Evolutionary conservation across 495 filamentous ascomycete species (phyloP).

Genomic region (Lophiostoma macrostomum): DNA sequence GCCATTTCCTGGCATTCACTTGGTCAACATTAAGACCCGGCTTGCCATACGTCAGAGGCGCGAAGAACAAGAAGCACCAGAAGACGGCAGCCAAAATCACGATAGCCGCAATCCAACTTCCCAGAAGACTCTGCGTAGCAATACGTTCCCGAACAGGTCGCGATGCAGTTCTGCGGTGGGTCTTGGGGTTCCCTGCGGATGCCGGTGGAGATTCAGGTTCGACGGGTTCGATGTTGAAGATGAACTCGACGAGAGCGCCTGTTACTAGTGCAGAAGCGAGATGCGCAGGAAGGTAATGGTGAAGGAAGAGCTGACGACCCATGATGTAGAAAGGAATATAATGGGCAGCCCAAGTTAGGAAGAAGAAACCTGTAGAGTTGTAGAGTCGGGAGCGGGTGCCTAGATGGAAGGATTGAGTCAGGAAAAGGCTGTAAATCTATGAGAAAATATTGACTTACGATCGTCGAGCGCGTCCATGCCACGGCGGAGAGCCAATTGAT

Average conservation of each 20-base stretch:
- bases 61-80: slow-evolving; percentile 86
- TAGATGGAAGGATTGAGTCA: slow-evolving; percentile 29
- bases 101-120: slow-evolving; percentile 70
- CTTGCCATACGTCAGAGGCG: slow-evolving; percentile 90
- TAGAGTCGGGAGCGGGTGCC: slow-evolving; percentile 91
- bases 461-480: slow-evolving; percentile 91
- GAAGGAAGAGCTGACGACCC: slow-evolving; percentile 72
- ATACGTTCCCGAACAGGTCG: slow-evolving; percentile 77
- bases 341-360: slow-evolving; percentile 78
- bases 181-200: slow-evolving; percentile 47
- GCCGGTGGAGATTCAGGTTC: slow-evolving; percentile 45
- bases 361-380: slow-evolving; percentile 98
- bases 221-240: slow-evolving; percentile 84
- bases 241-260: slow-evolving; percentile 93
- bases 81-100: slow-evolving; percentile 67
- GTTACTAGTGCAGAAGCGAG: slow-evolving; percentile 89
- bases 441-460: slow-evolving; percentile 60
- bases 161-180: slow-evolving; percentile 52
- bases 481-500: slow-evolving; percentile 86
- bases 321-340: slow-evolving; percentile 74
- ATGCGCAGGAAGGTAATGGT: slow-evolving; percentile 83
- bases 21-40: slow-evolving; percentile 82
- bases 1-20: slow-evolving; percentile 86
- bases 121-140: slow-evolving; percentile 71
- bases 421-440: slow-evolving; percentile 7